Evolutionary conservation across 139 green algal genomes (phyloP).

Genomic region (Haematococcus sp.): DNA sequence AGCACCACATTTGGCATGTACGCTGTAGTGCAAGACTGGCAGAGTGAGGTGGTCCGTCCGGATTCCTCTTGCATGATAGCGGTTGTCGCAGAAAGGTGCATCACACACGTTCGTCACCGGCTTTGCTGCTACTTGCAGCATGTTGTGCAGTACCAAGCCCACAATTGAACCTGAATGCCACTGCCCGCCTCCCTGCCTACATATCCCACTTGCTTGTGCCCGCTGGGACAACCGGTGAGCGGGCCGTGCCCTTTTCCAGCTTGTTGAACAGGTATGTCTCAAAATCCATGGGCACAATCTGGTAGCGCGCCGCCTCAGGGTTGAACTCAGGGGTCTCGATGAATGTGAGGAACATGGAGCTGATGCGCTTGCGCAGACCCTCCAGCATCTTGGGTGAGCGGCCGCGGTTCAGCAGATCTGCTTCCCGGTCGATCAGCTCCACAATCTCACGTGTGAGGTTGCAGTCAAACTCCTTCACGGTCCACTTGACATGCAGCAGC

Average conservation of each 20-base stretch:
- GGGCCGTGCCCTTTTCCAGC: constrained; percentile 26
- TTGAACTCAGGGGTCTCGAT: constrained; percentile 81
- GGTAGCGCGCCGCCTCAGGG: constrained; percentile 44
- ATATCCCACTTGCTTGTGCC: background rate
- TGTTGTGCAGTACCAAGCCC: too few relatives aligned
- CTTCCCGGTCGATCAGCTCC: constrained; percentile 81
- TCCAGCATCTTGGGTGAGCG: constrained; percentile 55
- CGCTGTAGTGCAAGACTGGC: too few relatives aligned
- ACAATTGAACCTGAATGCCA: too few relatives aligned
- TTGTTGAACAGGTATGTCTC: constrained; percentile 43
- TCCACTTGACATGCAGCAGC: constrained; percentile 88
- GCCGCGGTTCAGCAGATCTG: constrained; percentile 76
- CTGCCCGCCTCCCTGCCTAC: background rate
- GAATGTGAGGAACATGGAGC: constrained; percentile 73
- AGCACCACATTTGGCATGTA: too few relatives aligned
- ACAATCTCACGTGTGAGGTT: constrained; percentile 75
- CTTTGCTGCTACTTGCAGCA: too few relatives aligned
- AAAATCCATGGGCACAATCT: constrained; percentile 47
- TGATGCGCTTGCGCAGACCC: constrained; percentile 73
- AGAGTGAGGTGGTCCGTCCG: too few relatives aligned
- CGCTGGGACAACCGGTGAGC: background rate
- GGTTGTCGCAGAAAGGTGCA: too few relatives aligned
- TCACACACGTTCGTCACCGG: too few relatives aligned
- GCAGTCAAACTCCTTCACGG: constrained; percentile 82
- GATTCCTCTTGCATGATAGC: too few relatives aligned